Conservation (phyloP, 768 basidiomycete species). For the Artomyces pyxidatus region DNA sequence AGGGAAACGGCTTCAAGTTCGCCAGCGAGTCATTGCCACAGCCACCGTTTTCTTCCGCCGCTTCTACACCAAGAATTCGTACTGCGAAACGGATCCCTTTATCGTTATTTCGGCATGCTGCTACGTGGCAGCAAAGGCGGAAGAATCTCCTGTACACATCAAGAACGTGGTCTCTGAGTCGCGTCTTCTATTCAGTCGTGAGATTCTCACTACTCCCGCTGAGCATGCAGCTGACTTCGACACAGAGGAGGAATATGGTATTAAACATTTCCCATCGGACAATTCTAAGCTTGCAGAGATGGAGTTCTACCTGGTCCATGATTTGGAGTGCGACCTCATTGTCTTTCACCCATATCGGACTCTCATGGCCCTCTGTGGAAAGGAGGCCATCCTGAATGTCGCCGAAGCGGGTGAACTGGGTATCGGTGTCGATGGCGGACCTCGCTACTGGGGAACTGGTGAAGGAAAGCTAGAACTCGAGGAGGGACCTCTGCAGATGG, state of each 20-base stretch:
- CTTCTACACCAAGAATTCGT: conserved; percentile 95
- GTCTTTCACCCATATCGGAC: conserved; percentile 96
- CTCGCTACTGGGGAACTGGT: conserved; percentile 73
- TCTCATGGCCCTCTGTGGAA: conserved; percentile 67
- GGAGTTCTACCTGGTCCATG: conserved; percentile 97
- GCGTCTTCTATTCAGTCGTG: conserved; percentile 65
- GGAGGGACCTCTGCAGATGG: conserved; percentile 75
- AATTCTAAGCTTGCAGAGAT: conserved; percentile 93
- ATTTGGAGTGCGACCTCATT: conserved; percentile 88
- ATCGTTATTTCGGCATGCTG: conserved; percentile 89
- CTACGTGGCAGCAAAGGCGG: conserved; percentile 95
- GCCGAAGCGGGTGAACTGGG: conserved; percentile 53
- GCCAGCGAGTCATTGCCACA: conserved; percentile 90
- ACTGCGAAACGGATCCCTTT: conserved; percentile 94
- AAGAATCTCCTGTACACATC: conserved; percentile 92
- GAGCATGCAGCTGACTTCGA: background rate
- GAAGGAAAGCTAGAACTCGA: conserved; percentile 71
- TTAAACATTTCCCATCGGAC: conserved; percentile 79
- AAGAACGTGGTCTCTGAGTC: conserved; percentile 87
- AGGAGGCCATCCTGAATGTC: conserved; percentile 38
- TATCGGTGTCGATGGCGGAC: conserved; percentile 45
- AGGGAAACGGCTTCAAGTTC: conserved; percentile 71
- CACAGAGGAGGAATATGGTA: conserved; percentile 55
- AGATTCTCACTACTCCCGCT: background rate
- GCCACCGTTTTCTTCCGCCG: conserved; percentile 92